A percentile compares a stretch with the other conserved stretches of the same genome.
phyloP scores from a whole-genome alignment of 768 basidiomycete genomes.

The Hygrocybe coccinea region DNA sequence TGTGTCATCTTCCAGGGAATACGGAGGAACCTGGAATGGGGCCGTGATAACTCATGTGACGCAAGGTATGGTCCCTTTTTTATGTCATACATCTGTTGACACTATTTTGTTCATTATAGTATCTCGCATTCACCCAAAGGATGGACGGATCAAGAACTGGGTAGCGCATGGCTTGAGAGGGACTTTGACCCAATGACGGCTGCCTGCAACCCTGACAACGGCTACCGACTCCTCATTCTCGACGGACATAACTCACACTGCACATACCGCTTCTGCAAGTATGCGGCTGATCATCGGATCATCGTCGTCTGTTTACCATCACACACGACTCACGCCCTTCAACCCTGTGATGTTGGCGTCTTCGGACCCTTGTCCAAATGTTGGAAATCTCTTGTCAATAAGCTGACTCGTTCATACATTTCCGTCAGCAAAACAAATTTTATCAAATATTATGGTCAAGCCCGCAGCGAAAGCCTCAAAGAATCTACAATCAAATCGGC shows the following conservation, averaged over 20 bases:
- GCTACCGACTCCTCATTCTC: constrained; percentile 19
- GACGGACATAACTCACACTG: constrained; percentile 25
- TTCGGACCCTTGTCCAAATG: constrained; percentile 29
- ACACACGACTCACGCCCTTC: constrained; percentile 35
- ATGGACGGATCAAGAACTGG: constrained; percentile 27
- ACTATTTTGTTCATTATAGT: background rate
- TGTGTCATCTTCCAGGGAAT: constrained; percentile 36
- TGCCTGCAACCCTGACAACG: background rate
- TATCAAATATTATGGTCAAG: constrained; percentile 1
- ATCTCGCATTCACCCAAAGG: constrained; percentile 21
- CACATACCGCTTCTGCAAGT: constrained; percentile 15
- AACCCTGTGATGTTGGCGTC: constrained; percentile 34
- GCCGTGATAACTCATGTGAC: constrained; percentile 15
- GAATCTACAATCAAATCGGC: background rate
- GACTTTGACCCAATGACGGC: constrained; percentile 17
- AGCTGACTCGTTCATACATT: background rate
- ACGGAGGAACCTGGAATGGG: constrained; percentile 15
- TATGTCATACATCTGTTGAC: background rate
- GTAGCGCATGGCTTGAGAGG: constrained; percentile 19
- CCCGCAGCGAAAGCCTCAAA: background rate
- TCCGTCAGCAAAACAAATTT: constrained; percentile 1
- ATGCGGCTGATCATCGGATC: constrained; percentile 21
- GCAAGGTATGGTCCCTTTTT: constrained; percentile 1
- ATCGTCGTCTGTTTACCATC: constrained; percentile 32
- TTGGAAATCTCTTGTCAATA: constrained; percentile 17